phyloP scores from a whole-genome alignment of 495 filamentous ascomycete genomes.

The Penicillium roqueforti region DNA sequence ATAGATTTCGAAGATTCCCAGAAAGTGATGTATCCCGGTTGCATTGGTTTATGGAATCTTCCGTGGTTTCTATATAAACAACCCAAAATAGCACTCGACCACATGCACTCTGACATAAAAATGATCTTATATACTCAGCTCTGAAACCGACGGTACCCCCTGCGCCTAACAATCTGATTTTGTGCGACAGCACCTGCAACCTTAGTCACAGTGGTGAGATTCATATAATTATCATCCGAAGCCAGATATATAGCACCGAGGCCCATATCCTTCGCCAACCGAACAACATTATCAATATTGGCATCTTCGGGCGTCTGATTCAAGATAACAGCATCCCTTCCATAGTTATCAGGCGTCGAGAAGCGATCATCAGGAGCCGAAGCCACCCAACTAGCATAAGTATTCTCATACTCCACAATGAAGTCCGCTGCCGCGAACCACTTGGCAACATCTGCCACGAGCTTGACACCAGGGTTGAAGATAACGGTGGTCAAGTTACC shows the following conservation, averaged over 20 bases:
- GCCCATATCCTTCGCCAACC: conserved; percentile 15
- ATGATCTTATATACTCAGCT: neutral
- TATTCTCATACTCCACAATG: conserved; percentile 25
- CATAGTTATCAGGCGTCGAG: neutral
- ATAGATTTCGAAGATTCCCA: neutral
- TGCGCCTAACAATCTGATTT: neutral
- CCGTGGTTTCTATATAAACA: neutral
- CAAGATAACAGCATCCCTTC: conserved; percentile 21
- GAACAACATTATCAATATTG: conserved; percentile 10
- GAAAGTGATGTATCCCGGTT: neutral
- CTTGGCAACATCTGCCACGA: conserved; percentile 7
- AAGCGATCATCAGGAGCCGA: conserved; percentile 8
- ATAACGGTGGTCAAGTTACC: conserved; percentile 9
- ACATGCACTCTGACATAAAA: neutral
- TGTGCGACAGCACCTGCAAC: conserved; percentile 13
- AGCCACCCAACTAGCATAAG: conserved; percentile 16
- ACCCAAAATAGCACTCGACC: neutral
- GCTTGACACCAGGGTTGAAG: conserved; percentile 22
- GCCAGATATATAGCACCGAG: conserved; percentile 25
- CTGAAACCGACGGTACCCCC: neutral
- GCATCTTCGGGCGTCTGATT: conserved; percentile 13
- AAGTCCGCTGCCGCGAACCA: conserved; percentile 21
- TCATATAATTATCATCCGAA: conserved; percentile 14
- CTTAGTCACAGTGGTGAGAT: conserved; percentile 9
- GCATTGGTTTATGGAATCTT: neutral